phyloP scores from a whole-genome alignment of 257 asterid genomes.

The Penstemon davidsonii region DNA sequence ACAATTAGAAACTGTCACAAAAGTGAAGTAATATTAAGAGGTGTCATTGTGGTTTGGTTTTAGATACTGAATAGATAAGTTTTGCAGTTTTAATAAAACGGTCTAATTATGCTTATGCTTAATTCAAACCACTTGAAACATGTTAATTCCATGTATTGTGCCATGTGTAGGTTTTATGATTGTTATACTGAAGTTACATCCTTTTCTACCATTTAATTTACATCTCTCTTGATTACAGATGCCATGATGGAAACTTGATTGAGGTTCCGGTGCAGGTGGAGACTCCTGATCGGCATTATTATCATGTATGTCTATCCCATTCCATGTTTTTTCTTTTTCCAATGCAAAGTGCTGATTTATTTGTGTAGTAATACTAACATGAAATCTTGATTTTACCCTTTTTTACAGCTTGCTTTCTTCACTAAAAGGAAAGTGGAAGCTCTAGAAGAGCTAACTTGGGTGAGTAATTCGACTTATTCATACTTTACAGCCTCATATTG shows the following conservation, averaged over 20 bases:
- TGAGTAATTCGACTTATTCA: slow-evolving; percentile 32
- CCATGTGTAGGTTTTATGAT: neutral
- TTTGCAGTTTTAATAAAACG: no score
- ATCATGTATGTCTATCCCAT: slow-evolving; percentile 47
- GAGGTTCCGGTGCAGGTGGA: slow-evolving; percentile 86
- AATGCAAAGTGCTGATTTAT: neutral
- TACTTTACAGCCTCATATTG: neutral
- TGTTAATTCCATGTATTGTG: neutral
- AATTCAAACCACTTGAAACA: no score
- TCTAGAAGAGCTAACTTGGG: slow-evolving; percentile 82
- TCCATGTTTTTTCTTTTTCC: neutral
- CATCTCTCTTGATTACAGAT: slow-evolving; percentile 41
- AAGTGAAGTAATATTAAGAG: no score
- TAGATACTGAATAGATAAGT: no score
- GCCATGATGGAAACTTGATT: slow-evolving; percentile 64
- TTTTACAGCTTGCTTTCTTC: slow-evolving; percentile 72
- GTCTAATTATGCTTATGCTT: no score
- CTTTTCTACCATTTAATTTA: neutral
- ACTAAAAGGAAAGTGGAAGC: slow-evolving; percentile 65
- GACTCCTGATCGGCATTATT: slow-evolving; percentile 77
- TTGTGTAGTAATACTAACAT: neutral
- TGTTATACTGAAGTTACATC: slow-evolving; percentile 13
- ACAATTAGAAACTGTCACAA: no score
- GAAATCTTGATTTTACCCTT: slow-evolving; percentile 3
- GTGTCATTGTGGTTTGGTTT: no score